Base-by-base conservation (phyloP, 495 filamentous ascomycete species). In the Talaromyces liani region DNA sequence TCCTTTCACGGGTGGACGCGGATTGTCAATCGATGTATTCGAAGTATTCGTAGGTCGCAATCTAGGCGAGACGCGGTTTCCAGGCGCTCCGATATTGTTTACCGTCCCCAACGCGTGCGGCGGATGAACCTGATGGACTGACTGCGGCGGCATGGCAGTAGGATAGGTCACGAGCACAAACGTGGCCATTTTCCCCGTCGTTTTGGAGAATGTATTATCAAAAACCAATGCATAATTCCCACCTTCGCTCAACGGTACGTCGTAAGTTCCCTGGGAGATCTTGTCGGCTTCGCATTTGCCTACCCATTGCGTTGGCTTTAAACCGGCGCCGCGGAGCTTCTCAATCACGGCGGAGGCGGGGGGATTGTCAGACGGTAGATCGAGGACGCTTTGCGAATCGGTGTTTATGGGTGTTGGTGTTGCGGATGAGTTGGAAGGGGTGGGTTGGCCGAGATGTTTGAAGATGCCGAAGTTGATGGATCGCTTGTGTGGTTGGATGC, bases 191-290 rank as follows among this genome's bases (percentile, higher is more conserved):
- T 98, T 98, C 59, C 92, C 91, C 47, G 91, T 86, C 71, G 92
- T 89, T 77, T 97, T 98, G 58, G 93, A 95, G 73, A 98, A 98
- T 34, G 95, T 98, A 71, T 98, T 98, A 82, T 98, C 94, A 71
- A 98, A 97, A 27, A 98, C 91, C 61, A 98, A 81, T 33, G 91
- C 94, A 74, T 95, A 98, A 86, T 97, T 97, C 63, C 93, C 94
- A 2, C 89, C 91, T 60, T 91, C 85, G 14, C 81, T 83, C 45
- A 74, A 68, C 4, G 78, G 73, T 16, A 97, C 91, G 71, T 95
- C 87, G 73, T 91, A 91, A 16, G 88, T 94, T 0, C 94, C 94
- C 71, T 92, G 89, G 10, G 91, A 87, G n/a, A 96, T 92, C 77
- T 91, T 93, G 77, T 98, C 93, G 29, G 94, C 91, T 73, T 98